phyloP scores from a whole-genome alignment of 106 monocot species.

The Dendrobium huoshanense region DNA sequence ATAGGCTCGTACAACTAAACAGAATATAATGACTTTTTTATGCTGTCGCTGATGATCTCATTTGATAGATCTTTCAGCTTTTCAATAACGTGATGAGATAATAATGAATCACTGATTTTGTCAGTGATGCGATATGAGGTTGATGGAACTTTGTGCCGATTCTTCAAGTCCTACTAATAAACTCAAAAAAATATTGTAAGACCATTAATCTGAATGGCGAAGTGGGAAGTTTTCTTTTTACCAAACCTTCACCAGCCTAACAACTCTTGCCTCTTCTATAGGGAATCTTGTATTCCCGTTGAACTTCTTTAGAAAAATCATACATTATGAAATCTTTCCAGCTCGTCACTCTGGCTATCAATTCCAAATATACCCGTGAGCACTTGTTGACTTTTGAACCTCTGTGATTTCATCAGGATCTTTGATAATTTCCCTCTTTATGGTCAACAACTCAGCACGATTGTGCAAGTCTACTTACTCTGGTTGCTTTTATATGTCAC shows the following conservation, averaged over 20 bases:
- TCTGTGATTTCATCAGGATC: background rate
- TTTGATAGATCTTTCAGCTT: background rate
- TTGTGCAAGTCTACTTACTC: too few species aligned
- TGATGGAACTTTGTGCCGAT: background rate
- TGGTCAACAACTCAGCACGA: background rate
- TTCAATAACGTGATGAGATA: background rate
- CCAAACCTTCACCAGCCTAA: conserved; percentile 13
- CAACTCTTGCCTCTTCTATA: conserved; percentile 9
- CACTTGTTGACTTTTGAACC: background rate
- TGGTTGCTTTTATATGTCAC: background rate
- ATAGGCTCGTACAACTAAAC: background rate
- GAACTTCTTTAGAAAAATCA: background rate
- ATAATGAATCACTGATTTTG: background rate
- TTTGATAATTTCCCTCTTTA: background rate
- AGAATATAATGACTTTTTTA: background rate
- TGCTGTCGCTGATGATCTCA: background rate
- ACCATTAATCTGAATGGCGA: background rate
- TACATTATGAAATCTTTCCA: background rate
- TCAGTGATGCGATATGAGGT: background rate
- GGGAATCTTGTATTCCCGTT: too few species aligned
- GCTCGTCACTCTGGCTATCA: background rate
- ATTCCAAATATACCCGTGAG: background rate
- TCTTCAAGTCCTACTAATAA: background rate
- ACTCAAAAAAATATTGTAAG: background rate
- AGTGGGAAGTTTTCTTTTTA: conserved; percentile 3